Percentiles rank a stretch among this genome's conserved stretches.
Conservation (phyloP, 2,329 filamentous ascomycete genomes). For the Rachicladosporium sp. region DNA sequence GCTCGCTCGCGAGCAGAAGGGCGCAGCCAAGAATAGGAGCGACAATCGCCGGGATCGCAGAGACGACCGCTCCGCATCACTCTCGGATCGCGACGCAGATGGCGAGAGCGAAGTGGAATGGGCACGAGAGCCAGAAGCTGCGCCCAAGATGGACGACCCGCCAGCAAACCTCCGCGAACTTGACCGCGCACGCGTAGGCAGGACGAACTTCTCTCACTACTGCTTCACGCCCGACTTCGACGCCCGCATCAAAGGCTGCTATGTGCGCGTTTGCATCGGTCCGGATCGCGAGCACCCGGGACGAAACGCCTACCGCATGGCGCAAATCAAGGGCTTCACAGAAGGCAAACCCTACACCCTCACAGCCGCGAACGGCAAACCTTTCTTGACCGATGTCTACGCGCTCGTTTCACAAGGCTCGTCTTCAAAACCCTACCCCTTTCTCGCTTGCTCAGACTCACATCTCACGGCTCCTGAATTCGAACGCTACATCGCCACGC, state of each 20-base stretch:
- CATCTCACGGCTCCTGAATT: constrained; percentile 69
- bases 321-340: constrained; percentile 70
- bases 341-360: constrained; percentile 76
- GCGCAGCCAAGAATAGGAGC: constrained; percentile 35
- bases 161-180: constrained; percentile 68
- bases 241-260: constrained; percentile 68
- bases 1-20: constrained; percentile 47
- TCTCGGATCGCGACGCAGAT: constrained; percentile 45
- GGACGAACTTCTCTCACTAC: constrained; percentile 76
- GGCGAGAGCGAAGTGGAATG: constrained; percentile 73
- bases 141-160: constrained; percentile 40
- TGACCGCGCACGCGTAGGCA: constrained; percentile 70
- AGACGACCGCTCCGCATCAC: constrained; percentile 33
- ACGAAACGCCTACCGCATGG: constrained; percentile 74
- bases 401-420: constrained; percentile 71
- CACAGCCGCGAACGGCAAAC: constrained; percentile 53
- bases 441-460: constrained; percentile 79
- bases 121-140: constrained; percentile 38
- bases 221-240: constrained; percentile 92
- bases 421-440: constrained; percentile 72
- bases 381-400: constrained; percentile 77
- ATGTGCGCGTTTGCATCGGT: constrained; percentile 72
- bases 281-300: constrained; percentile 56
- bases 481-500: constrained; percentile 64
- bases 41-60: constrained; percentile 27